These are phyloP conservation scores for Capsicum chinense DNA, from an alignment of 257 asterid genomes.

Conservation along the genomic window DNA sequence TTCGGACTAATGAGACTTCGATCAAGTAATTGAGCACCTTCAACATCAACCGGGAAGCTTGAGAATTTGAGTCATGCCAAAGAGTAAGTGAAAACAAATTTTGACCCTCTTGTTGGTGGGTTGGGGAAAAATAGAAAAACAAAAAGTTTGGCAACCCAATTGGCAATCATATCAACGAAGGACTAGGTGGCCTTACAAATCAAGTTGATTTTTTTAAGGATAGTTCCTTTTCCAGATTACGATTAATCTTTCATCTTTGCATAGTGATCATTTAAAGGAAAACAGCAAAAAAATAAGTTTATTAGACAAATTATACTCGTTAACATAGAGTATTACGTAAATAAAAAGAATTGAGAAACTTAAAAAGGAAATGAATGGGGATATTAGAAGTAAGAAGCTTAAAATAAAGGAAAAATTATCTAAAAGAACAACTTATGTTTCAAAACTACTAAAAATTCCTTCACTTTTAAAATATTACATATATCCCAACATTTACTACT, in stretches of 20 bases:
- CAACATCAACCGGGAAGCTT: neutral
- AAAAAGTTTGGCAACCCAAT: neutral
- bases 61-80: neutral
- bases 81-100: neutral
- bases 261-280: neutral
- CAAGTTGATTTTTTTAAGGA: neutral
- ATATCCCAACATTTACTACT: too few relatives aligned
- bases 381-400: neutral
- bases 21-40: neutral
- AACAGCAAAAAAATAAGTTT: neutral
- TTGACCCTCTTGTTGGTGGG: neutral
- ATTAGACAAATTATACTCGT: neutral
- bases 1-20: neutral
- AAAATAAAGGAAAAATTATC: too few relatives aligned
- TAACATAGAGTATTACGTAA: neutral
- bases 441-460: too few relatives aligned
- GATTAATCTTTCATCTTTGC: too few relatives aligned
- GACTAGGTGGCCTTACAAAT: neutral
- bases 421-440: too few relatives aligned
- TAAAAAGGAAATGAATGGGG: neutral
- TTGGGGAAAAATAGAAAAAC: neutral
- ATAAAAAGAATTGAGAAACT: neutral
- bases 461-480: too few relatives aligned
- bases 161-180: neutral
- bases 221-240: neutral